A percentile compares a stretch with the other conserved stretches of the same genome.
Evolutionary conservation across 148 eudicot genomes (phyloP).

Genomic region (Euryodendron excelsum): DNA sequence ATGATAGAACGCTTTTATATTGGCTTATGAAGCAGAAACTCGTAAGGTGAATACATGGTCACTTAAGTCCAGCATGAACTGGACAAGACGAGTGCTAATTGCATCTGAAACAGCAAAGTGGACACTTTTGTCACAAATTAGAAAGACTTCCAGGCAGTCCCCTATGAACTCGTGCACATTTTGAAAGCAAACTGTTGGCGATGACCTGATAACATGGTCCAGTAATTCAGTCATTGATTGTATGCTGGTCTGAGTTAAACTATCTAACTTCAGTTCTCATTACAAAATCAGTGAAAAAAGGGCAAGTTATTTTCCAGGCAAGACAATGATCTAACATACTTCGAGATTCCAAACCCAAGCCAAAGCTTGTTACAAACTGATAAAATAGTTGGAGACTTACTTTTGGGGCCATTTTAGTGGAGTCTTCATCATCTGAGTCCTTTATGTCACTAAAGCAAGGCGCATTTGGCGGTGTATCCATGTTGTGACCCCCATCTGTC

Average conservation of each 20-base stretch:
- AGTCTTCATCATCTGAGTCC: slow-evolving; percentile 77
- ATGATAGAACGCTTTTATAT: neutral
- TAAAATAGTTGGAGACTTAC: slow-evolving; percentile 42
- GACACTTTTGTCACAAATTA: neutral
- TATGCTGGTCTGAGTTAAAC: neutral
- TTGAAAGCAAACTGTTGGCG: neutral
- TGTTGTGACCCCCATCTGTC: slow-evolving; percentile 39
- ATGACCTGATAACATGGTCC: neutral
- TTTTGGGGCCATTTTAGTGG: slow-evolving; percentile 22
- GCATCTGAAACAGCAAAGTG: neutral
- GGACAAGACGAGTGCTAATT: too few relatives aligned
- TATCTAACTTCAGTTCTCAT: neutral
- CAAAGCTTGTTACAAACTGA: neutral
- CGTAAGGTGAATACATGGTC: neutral
- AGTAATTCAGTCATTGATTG: neutral
- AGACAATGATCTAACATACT: neutral
- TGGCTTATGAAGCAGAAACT: neutral
- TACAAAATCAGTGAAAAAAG: neutral
- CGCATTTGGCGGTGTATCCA: slow-evolving; percentile 58
- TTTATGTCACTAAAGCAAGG: slow-evolving; percentile 86
- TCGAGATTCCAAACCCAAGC: neutral
- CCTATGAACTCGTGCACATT: slow-evolving; percentile 11
- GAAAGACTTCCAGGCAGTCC: slow-evolving; percentile 17
- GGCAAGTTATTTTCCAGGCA: neutral
- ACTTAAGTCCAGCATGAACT: neutral